Percentiles rank a stretch among this genome's conserved stretches.
Conservation (phyloP, 371 early-diverging fungal genomes). For the Fennellomyces sp. region DNA sequence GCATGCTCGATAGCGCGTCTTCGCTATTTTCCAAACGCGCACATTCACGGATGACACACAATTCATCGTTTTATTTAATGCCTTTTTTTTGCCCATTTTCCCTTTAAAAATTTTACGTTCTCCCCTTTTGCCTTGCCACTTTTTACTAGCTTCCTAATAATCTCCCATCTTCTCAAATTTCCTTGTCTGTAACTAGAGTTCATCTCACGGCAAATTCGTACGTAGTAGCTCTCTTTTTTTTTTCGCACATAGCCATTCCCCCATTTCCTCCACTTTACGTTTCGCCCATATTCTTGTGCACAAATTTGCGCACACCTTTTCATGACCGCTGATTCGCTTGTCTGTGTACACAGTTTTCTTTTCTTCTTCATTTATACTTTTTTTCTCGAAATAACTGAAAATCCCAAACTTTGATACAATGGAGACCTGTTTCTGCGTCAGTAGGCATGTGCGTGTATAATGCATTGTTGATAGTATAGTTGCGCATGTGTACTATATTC, state of each 20-base stretch:
- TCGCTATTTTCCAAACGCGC: too few relatives aligned
- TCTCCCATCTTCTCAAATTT: slow-evolving; percentile 2
- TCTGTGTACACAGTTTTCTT: slow-evolving; percentile 19
- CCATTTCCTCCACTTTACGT: slow-evolving; percentile 2
- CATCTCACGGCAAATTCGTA: slow-evolving; percentile 1
- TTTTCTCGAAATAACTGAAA: neutral
- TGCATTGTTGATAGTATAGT: too few relatives aligned
- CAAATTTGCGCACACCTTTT: neutral
- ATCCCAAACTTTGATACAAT: too few relatives aligned
- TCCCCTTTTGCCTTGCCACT: neutral
- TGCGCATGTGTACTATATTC: too few relatives aligned
- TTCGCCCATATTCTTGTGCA: neutral
- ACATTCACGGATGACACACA: neutral
- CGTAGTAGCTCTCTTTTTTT: slow-evolving; percentile 6
- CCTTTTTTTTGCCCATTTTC: slow-evolving; percentile 4
- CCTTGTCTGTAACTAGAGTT: slow-evolving; percentile 21
- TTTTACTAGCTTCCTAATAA: slow-evolving; percentile 7
- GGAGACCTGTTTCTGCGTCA: too few relatives aligned
- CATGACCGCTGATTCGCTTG: neutral
- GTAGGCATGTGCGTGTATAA: too few relatives aligned
- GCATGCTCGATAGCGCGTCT: too few relatives aligned
- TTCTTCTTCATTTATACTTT: neutral
- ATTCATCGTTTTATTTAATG: neutral
- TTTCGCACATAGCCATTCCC: slow-evolving; percentile 19
- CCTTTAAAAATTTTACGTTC: neutral